Evolutionary conservation across 2,329 filamentous ascomycete species (phyloP).

Genomic region (Talaromyces atroroseus): DNA sequence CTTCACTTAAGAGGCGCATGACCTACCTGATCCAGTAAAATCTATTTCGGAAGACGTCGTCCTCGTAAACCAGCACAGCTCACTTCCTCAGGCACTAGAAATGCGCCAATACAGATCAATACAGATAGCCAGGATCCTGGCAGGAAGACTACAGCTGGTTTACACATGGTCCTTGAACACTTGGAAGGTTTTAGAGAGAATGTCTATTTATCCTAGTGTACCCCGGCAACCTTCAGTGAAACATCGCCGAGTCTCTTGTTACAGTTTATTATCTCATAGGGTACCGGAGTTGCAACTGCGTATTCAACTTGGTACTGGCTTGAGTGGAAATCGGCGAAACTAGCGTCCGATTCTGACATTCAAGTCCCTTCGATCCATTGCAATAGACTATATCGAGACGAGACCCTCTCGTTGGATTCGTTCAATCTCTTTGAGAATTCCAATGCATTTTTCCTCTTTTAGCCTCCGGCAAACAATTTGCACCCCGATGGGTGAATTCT

Average conservation of each 20-base stretch:
- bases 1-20: slow-evolving; percentile 11
- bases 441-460: neutral
- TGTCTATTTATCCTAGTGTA: too few species aligned
- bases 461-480: neutral
- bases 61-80: slow-evolving; percentile 21
- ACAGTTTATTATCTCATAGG: too few species aligned
- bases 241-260: too few species aligned
- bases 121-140: slow-evolving; percentile 38
- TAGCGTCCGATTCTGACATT: too few species aligned
- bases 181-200: too few species aligned
- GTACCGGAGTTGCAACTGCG: too few species aligned
- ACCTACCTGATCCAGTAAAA: slow-evolving; percentile 20
- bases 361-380: too few species aligned
- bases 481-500: neutral
- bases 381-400: neutral
- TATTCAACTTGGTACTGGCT: too few species aligned
- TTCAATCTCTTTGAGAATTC: neutral
- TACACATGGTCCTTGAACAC: neutral
- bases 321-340: too few species aligned
- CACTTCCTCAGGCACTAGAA: slow-evolving; percentile 31
- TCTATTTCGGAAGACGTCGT: slow-evolving; percentile 20
- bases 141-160: slow-evolving; percentile 30
- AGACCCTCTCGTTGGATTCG: neutral
- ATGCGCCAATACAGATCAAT: slow-evolving; percentile 29
- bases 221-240: too few species aligned